phyloP scores from a whole-genome alignment of 202 grass and related monocot species.

The Eragrostis tef region DNA sequence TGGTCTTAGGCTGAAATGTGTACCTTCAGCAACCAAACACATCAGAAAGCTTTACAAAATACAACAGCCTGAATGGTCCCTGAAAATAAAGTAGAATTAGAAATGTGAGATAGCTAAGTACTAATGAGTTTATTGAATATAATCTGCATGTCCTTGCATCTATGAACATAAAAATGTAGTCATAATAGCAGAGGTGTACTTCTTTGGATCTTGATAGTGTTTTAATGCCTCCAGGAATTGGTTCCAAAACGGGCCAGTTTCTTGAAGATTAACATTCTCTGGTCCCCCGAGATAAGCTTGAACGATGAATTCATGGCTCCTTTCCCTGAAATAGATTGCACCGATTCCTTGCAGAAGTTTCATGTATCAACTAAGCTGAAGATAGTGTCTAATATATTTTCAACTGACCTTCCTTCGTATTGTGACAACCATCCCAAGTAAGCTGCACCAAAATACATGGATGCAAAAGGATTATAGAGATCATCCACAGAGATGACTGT shows the following conservation, averaged over 20 bases:
- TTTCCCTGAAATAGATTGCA: slow-evolving; percentile 55
- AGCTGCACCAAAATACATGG: slow-evolving; percentile 91
- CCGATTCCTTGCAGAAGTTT: neutral
- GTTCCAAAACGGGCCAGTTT: slow-evolving; percentile 79
- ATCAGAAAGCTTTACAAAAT: slow-evolving; percentile 64
- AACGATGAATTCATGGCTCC: slow-evolving; percentile 82
- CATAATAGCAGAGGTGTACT: slow-evolving; percentile 48
- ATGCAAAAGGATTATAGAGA: slow-evolving; percentile 96
- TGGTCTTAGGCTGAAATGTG: slow-evolving; percentile 21
- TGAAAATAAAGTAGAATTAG: slow-evolving; percentile 48
- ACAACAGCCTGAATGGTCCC: slow-evolving; percentile 64
- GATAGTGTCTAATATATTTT: slow-evolving; percentile 15
- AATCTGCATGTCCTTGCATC: neutral
- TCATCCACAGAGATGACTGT: slow-evolving; percentile 80
- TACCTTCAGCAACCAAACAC: slow-evolving; percentile 59
- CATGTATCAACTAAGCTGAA: slow-evolving; percentile 11
- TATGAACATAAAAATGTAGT: neutral
- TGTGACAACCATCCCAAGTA: slow-evolving; percentile 83
- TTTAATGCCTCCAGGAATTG: slow-evolving; percentile 78
- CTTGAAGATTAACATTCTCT: slow-evolving; percentile 93
- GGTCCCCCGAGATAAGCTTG: slow-evolving; percentile 91
- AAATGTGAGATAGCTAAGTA: slow-evolving; percentile 9
- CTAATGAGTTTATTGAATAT: slow-evolving; percentile 12
- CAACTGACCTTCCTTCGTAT: slow-evolving; percentile 85
- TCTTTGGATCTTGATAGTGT: slow-evolving; percentile 84